Percentiles rank a stretch among this genome's conserved stretches.
Evolutionary conservation across 2,329 filamentous ascomycete genomes (phyloP).

Genomic region (Trichoderma asperellum): DNA sequence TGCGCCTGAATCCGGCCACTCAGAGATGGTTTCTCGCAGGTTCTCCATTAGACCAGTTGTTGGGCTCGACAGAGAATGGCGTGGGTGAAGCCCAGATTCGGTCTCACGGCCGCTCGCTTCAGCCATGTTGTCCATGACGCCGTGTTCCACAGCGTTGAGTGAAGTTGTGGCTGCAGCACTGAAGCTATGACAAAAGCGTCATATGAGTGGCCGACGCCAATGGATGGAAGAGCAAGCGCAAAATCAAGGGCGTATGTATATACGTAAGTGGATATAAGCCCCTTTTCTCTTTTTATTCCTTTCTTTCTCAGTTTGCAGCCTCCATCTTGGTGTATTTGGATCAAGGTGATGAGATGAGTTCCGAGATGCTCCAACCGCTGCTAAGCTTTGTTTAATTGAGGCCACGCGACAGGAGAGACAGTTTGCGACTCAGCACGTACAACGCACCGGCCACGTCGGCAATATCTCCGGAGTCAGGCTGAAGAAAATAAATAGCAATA

Average conservation of each 20-base stretch:
- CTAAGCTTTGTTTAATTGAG: background rate
- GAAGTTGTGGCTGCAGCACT: background rate
- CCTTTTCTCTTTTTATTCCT: background rate
- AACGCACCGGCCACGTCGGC: background rate
- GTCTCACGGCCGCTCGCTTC: constrained; percentile 35
- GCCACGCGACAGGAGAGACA: constrained; percentile 17
- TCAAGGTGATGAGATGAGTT: background rate
- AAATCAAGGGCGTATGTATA: background rate
- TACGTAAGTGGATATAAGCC: background rate
- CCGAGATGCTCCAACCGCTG: background rate
- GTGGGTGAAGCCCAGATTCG: constrained; percentile 34
- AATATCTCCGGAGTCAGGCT: background rate
- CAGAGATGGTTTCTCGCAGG: constrained; percentile 43
- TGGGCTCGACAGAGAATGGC: constrained; percentile 37
- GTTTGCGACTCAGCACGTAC: background rate
- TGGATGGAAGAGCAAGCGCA: background rate
- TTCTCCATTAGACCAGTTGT: constrained; percentile 35
- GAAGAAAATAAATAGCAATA: accelerated
- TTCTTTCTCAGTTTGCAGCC: background rate
- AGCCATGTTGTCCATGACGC: constrained; percentile 20
- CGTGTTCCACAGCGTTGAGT: background rate
- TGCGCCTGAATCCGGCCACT: constrained; percentile 48
- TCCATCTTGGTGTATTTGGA: background rate
- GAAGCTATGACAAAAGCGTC: background rate
- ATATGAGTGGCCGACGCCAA: background rate